These are phyloP conservation scores for Cucumis cinereus DNA, from an alignment of 306 rosid species.

Conservation along the genomic window DNA sequence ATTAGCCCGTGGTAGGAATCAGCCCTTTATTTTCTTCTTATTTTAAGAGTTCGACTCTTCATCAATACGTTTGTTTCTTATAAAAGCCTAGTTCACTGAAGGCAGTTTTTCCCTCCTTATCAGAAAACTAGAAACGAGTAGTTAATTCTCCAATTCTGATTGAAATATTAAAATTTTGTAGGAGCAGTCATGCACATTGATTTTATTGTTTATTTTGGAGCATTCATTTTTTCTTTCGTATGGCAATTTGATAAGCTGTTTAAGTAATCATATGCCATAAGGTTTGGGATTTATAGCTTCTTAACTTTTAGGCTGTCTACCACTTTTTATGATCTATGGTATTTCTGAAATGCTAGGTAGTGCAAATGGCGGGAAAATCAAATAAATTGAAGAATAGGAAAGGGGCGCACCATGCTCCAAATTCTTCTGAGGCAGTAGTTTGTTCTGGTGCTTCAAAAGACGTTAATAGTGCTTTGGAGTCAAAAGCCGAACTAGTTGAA, in stretches of 20 bases:
- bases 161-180: neutral
- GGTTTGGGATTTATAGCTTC: neutral
- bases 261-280: neutral
- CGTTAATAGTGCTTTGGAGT: constrained; percentile 10
- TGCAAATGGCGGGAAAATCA: constrained; percentile 81
- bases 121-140: neutral
- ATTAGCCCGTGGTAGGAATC: neutral
- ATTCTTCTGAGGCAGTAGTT: constrained; percentile 19
- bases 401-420: constrained; percentile 25
- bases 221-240: neutral
- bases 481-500: constrained; percentile 26
- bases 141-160: neutral
- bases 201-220: neutral
- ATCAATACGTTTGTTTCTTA: neutral
- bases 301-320: neutral
- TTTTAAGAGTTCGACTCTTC: neutral
- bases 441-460: constrained; percentile 10
- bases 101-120: neutral
- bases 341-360: constrained; percentile 18
- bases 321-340: neutral
- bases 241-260: neutral
- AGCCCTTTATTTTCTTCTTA: neutral
- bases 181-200: neutral
- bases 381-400: constrained; percentile 55
- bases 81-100: neutral